Percentiles rank a stretch among this genome's conserved stretches.
Evolutionary conservation across 805 yeast species (phyloP).

Genomic region (Candida glaebosa): DNA sequence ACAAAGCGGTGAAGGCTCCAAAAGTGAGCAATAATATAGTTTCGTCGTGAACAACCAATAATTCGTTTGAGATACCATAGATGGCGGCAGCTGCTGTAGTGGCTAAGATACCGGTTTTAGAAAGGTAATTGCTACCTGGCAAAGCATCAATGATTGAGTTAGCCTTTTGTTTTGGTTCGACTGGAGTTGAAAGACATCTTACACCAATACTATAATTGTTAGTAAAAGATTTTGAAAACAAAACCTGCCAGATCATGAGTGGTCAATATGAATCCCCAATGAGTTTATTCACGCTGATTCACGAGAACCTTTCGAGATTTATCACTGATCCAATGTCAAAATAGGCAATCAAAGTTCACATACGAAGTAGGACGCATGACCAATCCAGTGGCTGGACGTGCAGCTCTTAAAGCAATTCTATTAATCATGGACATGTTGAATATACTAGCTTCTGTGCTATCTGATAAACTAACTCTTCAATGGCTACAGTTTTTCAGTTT

Average conservation of each 20-base stretch:
- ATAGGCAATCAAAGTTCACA: slow-evolving; percentile 15
- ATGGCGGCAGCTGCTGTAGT: slow-evolving; percentile 92
- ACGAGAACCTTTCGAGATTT: too few species aligned
- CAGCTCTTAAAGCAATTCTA: slow-evolving; percentile 43
- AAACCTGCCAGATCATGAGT: background rate
- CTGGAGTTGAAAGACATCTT: slow-evolving; percentile 65
- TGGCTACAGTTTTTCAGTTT: slow-evolving; percentile 2
- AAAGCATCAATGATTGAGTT: slow-evolving; percentile 82
- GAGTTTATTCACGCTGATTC: background rate
- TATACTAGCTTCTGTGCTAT: background rate
- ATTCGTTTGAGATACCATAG: slow-evolving; percentile 91
- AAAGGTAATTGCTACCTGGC: slow-evolving; percentile 83
- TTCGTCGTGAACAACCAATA: slow-evolving; percentile 93
- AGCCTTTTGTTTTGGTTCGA: slow-evolving; percentile 90
- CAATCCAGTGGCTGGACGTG: slow-evolving; percentile 37
- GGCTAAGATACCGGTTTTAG: slow-evolving; percentile 94
- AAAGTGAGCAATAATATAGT: slow-evolving; percentile 80
- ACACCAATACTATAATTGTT: slow-evolving; percentile 48
- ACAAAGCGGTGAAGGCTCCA: slow-evolving; percentile 67
- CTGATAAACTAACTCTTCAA: background rate
- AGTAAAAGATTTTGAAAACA: slow-evolving; percentile 20
- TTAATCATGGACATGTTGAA: slow-evolving; percentile 36
- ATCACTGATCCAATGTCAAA: too few species aligned
- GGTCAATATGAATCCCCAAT: background rate
- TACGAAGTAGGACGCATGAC: slow-evolving; percentile 44